A percentile compares a stretch with the other conserved stretches of the same genome.
Conservation (phyloP, 1,139 yeast genomes). For the Suhomyces choctaworum region DNA sequence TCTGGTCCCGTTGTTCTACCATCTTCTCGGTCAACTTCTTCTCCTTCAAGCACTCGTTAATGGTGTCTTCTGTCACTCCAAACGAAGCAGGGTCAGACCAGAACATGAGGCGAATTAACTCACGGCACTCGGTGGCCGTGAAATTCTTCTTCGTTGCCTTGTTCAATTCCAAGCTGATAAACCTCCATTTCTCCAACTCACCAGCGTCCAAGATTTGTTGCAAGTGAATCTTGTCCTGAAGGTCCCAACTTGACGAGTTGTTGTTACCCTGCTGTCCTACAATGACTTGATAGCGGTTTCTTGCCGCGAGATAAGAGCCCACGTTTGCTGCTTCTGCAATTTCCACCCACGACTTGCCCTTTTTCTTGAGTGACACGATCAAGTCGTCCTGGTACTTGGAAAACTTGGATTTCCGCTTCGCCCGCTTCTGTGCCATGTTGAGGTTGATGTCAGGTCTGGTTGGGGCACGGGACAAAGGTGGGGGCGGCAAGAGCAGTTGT, state of each 20-base stretch:
- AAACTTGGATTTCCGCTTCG: conserved; percentile 65
- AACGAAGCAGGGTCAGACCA: conserved; percentile 57
- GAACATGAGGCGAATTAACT: conserved; percentile 53
- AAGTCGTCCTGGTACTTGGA: conserved; percentile 66
- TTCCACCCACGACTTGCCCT: conserved; percentile 72
- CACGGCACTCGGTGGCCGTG: conserved; percentile 57
- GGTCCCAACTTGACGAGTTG: conserved; percentile 64
- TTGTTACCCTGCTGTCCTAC: conserved; percentile 82
- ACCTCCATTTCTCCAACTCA: conserved; percentile 71
- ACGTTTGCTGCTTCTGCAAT: conserved; percentile 69
- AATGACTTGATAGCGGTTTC: conserved; percentile 77
- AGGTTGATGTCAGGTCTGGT: conserved; percentile 32
- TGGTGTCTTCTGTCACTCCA: conserved; percentile 51
- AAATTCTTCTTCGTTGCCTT: conserved; percentile 58
- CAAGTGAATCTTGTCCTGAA: conserved; percentile 55
- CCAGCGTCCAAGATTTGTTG: conserved; percentile 62
- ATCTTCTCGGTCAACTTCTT: conserved; percentile 40
- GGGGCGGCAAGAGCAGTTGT: conserved; percentile 35
- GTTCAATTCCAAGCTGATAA: conserved; percentile 59
- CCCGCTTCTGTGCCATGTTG: conserved; percentile 44
- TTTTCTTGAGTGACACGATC: conserved; percentile 60
- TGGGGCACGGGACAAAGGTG: conserved; percentile 36
- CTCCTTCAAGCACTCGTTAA: conserved; percentile 41
- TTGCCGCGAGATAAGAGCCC: conserved; percentile 69
- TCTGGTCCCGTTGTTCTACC: conserved; percentile 29